Evolutionary conservation across 805 yeast species (phyloP).

Genomic region (Ogataea corticis): DNA sequence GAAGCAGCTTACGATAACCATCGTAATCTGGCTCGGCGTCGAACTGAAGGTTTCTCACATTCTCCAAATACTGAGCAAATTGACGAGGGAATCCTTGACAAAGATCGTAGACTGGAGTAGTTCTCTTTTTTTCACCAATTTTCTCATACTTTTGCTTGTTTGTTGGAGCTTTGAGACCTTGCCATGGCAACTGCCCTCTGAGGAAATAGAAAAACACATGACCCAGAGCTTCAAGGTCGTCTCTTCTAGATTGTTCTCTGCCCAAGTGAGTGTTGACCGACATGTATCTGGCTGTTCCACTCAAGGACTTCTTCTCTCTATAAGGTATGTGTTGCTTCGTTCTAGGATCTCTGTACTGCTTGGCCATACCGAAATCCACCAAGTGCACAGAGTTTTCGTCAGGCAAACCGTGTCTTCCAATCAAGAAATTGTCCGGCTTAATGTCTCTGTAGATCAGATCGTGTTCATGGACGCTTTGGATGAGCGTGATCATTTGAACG

Average conservation of each 20-base stretch:
- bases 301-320: constrained; percentile 90
- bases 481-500: constrained; percentile 87
- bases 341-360: constrained; percentile 94
- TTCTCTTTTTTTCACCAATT: constrained; percentile 93
- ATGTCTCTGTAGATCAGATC: constrained; percentile 94
- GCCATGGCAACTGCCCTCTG: constrained; percentile 97
- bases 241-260: constrained; percentile 94
- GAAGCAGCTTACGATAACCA: constrained; percentile 73
- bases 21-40: constrained; percentile 96
- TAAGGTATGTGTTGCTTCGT: constrained; percentile 95
- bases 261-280: constrained; percentile 96
- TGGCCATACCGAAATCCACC: constrained; percentile 99
- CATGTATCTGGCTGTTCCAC: constrained; percentile 99
- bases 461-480: constrained; percentile 84
- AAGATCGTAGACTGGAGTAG: constrained; percentile 81
- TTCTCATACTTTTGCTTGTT: constrained; percentile 97
- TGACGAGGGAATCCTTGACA: constrained; percentile 90
- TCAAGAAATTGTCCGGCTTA: constrained; percentile 94
- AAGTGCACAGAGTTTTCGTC: constrained; percentile 85
- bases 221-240: constrained; percentile 94
- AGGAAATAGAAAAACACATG: constrained; percentile 95
- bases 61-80: constrained; percentile 86
- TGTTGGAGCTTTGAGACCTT: constrained; percentile 96
- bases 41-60: constrained; percentile 84
- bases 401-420: constrained; percentile 83